Base-by-base conservation (phyloP, 164 flowering plant species). In the Aristolochia contorta region DNA sequence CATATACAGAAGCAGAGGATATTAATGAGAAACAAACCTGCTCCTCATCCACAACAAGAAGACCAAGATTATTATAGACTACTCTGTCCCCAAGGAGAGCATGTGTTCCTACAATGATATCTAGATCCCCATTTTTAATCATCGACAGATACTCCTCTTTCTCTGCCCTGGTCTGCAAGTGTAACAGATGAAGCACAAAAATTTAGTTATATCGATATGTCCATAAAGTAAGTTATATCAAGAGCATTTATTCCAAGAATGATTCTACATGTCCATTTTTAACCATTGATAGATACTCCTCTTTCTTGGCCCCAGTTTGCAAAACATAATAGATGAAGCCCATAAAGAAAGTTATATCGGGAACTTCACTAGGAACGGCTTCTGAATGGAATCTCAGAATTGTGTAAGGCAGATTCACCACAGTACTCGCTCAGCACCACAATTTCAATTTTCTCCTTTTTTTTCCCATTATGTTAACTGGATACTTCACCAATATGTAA, bases 1-100 rank as follows among this genome's bases (percentile, higher is more conserved):
- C 10, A 22, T 18, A 10, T 1, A 53, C 56, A 22, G 32, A 53
- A 53, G 30, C 30, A 23, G 9, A 12, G 16, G 22, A 1, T 16
- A 14, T 53, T n/a, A 50, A 19, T 12, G 46, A 58, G 64, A 67
- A 51, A 53, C 61, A 69, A 58, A 92, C 98, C 98, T 92, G 98
- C 72, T 93, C 98, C 78, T 93, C 98, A 67, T 93, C 98, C 59
- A 93, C 98, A 49, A 89, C 94, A 65, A 89, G 89, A 58, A 93
- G 84, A 64, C 98, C 98, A 50, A 93, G 82, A 66, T 84, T 93
- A 67, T 70, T 86, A 69, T 93, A 93, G 16, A 80, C 96, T 71
- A 93, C 96, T 51, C 96, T 88, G 74, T 60, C 79, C 63, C 98
- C 98, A 65, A 93, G 89, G 76, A 93, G 96, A 13, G 98, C 78